Evolutionary conservation across 176 grass and related monocot genomes (phyloP).

Genomic region (Puya raimondii): DNA sequence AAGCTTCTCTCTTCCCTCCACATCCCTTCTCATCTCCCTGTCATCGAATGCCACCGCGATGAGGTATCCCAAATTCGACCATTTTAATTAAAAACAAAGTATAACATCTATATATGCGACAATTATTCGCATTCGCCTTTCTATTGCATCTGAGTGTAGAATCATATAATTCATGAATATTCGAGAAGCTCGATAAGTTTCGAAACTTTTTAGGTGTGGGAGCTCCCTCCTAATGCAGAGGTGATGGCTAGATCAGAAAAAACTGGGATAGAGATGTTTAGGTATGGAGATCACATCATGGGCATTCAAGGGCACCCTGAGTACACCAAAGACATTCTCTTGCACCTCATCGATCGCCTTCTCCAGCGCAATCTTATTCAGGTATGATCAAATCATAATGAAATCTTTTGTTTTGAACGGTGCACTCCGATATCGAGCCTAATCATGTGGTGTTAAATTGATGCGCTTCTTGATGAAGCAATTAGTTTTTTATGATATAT

Average conservation of each 20-base stretch:
- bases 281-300: conserved; percentile 32
- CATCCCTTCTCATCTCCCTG: conserved; percentile 69
- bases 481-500: neutral
- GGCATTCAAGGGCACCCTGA: conserved; percentile 75
- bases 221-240: conserved; percentile 36
- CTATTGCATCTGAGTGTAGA: neutral
- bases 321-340: conserved; percentile 50
- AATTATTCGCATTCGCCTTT: neutral
- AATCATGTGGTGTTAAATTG: neutral
- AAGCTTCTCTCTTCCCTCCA: conserved; percentile 53
- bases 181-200: too few species aligned
- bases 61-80: conserved; percentile 26
- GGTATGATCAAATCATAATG: neutral
- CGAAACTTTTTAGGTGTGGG: conserved; percentile 28
- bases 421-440: neutral
- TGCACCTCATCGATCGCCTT: conserved; percentile 48
- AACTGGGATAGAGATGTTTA: conserved; percentile 58
- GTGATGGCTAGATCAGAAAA: conserved; percentile 59
- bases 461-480: neutral
- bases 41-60: conserved; percentile 89
- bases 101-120: too few species aligned
- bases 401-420: neutral
- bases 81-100: neutral
- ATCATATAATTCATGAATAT: neutral
- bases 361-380: conserved; percentile 16